Evolutionary conservation across 768 basidiomycete species (phyloP).

Genomic region (Tubosaeta sp.): DNA sequence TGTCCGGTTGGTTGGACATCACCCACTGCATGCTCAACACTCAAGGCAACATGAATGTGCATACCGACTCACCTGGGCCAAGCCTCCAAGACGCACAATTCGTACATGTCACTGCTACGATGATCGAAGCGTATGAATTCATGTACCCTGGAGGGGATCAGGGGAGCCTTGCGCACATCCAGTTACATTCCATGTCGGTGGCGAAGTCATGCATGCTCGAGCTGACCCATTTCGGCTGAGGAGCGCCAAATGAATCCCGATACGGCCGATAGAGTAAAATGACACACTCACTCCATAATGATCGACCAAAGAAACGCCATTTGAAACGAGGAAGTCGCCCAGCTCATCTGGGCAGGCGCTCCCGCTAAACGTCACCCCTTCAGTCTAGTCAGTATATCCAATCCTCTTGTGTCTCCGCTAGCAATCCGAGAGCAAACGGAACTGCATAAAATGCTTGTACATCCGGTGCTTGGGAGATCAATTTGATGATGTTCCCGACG

Average conservation of each 20-base stretch:
- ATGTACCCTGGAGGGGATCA: constrained; percentile 10
- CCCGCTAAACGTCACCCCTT: constrained; percentile 49
- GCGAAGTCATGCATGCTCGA: constrained; percentile 46
- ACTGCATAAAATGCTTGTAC: constrained; percentile 34
- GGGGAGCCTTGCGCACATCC: constrained; percentile 35
- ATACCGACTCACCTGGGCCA: constrained; percentile 41
- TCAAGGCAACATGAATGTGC: neutral
- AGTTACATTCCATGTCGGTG: constrained; percentile 54
- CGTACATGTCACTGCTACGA: constrained; percentile 39
- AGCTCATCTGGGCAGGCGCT: constrained; percentile 52
- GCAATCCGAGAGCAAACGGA: constrained; percentile 38
- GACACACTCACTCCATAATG: constrained; percentile 46
- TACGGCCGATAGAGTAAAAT: neutral
- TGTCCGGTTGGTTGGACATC: constrained; percentile 44
- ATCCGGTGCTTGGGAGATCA: constrained; percentile 34
- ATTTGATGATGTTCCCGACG: constrained; percentile 39
- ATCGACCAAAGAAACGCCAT: constrained; percentile 48
- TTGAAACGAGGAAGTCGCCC: constrained; percentile 44
- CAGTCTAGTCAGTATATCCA: constrained; percentile 38
- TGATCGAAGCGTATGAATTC: constrained; percentile 43
- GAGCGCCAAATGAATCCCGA: neutral
- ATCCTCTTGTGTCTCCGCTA: constrained; percentile 47
- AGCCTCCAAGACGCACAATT: constrained; percentile 47
- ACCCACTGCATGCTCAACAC: constrained; percentile 9
- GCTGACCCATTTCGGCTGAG: constrained; percentile 31